Evolutionary conservation across 345 rosid genomes (phyloP).

Genomic region (Capsella bursapastoris): DNA sequence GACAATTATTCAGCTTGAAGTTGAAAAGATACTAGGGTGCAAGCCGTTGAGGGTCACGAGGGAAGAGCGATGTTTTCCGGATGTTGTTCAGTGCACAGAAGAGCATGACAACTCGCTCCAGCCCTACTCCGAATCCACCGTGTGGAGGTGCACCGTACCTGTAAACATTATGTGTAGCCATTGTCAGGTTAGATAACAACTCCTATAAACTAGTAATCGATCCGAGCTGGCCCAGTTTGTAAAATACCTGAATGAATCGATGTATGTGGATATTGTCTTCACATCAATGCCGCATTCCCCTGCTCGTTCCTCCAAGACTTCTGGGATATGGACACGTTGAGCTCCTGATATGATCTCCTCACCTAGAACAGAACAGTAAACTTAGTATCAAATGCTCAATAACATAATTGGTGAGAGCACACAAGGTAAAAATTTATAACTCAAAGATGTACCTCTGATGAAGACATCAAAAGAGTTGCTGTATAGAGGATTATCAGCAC

Average conservation of each 20-base stretch:
- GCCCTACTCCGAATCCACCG: slow-evolving; percentile 89
- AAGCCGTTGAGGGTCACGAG: slow-evolving; percentile 79
- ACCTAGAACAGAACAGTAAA: slow-evolving; percentile 49
- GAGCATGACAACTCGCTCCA: slow-evolving; percentile 91
- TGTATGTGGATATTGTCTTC: slow-evolving; percentile 69
- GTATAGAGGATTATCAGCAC: slow-evolving; percentile 70
- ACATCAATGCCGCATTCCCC: slow-evolving; percentile 72
- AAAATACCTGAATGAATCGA: slow-evolving; percentile 84
- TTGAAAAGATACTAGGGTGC: slow-evolving; percentile 52
- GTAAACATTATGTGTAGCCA: slow-evolving; percentile 29
- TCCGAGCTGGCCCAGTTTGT: background rate
- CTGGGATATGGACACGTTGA: slow-evolving; percentile 88
- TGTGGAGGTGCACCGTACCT: slow-evolving; percentile 91
- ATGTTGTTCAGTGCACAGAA: slow-evolving; percentile 81
- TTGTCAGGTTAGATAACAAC: background rate
- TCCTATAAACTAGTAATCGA: background rate
- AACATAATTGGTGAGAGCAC: background rate
- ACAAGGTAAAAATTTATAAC: background rate
- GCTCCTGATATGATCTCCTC: slow-evolving; percentile 98
- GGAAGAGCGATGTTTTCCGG: slow-evolving; percentile 79
- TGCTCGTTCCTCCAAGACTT: slow-evolving; percentile 74
- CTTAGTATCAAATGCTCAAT: slow-evolving; percentile 1
- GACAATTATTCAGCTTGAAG: background rate
- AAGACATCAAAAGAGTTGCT: slow-evolving; percentile 96
- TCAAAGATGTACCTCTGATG: slow-evolving; percentile 65